Percentiles rank a stretch among this genome's conserved stretches.
These are phyloP conservation scores for Euphorbia lathyris DNA, from an alignment of 345 rosid genomes.

Conservation along the genomic window DNA sequence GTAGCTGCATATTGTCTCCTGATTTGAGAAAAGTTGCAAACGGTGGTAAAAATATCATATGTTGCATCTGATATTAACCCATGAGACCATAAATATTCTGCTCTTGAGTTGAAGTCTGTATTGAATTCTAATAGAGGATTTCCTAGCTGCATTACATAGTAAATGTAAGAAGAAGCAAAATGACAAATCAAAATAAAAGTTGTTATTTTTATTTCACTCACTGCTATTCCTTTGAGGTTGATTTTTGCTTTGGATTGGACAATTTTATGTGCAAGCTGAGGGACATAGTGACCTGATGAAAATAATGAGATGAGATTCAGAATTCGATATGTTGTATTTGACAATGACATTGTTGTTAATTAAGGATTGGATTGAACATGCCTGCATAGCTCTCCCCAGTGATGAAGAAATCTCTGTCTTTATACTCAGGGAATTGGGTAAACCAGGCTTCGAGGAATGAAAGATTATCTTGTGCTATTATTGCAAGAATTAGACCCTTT, in stretches of 20 bases:
- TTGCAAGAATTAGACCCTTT: background rate
- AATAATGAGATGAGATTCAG: too few species aligned
- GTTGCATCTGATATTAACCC: conserved; percentile 27
- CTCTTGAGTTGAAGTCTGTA: conserved; percentile 19
- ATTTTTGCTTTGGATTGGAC: conserved; percentile 11
- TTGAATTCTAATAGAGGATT: conserved; percentile 25
- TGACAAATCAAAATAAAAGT: background rate
- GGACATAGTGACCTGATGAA: conserved; percentile 25
- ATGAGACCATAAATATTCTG: conserved; percentile 27
- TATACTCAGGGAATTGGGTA: conserved; percentile 20
- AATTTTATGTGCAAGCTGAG: conserved; percentile 25
- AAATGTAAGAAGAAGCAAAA: too few species aligned
- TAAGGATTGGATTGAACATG: background rate
- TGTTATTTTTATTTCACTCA: conserved; percentile 9
- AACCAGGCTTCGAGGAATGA: conserved; percentile 24
- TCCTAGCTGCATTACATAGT: conserved; percentile 26
- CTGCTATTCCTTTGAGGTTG: conserved; percentile 28
- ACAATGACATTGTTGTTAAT: too few species aligned
- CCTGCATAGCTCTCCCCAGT: conserved; percentile 31
- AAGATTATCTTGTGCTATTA: conserved; percentile 28
- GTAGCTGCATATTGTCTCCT: conserved; percentile 5
- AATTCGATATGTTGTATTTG: too few species aligned
- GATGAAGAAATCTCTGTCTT: conserved; percentile 22
- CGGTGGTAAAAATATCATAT: conserved; percentile 10
- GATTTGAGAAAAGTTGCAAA: conserved; percentile 26